Conservation (phyloP, 495 filamentous ascomycete genomes). For the Polyplosphaeria fusca region DNA sequence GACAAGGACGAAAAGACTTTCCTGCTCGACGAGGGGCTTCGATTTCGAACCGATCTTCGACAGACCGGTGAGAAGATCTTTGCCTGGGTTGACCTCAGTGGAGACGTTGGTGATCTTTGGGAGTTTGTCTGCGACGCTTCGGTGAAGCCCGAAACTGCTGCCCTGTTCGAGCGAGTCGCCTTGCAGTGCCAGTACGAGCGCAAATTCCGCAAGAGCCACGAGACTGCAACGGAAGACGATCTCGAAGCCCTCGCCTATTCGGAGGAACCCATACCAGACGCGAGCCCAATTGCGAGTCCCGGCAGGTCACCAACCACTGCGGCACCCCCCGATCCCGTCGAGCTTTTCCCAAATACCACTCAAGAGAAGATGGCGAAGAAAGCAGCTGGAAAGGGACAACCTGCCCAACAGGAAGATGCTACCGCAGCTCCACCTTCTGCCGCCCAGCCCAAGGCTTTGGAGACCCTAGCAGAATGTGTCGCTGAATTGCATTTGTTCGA, state of each 20-base stretch:
- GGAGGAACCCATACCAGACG: conserved; percentile 75
- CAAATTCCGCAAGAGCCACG: conserved; percentile 75
- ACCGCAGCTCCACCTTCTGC: conserved; percentile 59
- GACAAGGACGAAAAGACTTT: conserved; percentile 98
- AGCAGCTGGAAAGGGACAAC: conserved; percentile 20
- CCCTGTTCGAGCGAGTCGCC: conserved; percentile 78
- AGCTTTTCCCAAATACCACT: conserved; percentile 32
- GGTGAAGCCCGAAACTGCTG: conserved; percentile 65
- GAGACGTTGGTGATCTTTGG: conserved; percentile 88
- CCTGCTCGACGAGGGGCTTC: conserved; percentile 83
- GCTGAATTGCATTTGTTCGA: conserved; percentile 94
- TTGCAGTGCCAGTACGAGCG: conserved; percentile 96
- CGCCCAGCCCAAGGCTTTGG: conserved; percentile 63
- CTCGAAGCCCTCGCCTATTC: conserved; percentile 78
- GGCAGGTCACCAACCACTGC: conserved; percentile 39
- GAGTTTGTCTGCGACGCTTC: conserved; percentile 90
- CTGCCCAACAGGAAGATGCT: conserved; percentile 32
- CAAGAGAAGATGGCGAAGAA: conserved; percentile 32
- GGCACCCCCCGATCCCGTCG: conserved; percentile 20
- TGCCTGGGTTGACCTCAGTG: conserved; percentile 92
- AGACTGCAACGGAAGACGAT: conserved; percentile 77
- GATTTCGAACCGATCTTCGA: conserved; percentile 78
- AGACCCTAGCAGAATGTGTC: conserved; percentile 69
- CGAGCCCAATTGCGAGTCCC: conserved; percentile 72
- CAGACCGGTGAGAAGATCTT: conserved; percentile 77